These are phyloP conservation scores for Sungouiozyma ichnusensis DNA, from an alignment of 805 yeast species.

Conservation along the genomic window DNA sequence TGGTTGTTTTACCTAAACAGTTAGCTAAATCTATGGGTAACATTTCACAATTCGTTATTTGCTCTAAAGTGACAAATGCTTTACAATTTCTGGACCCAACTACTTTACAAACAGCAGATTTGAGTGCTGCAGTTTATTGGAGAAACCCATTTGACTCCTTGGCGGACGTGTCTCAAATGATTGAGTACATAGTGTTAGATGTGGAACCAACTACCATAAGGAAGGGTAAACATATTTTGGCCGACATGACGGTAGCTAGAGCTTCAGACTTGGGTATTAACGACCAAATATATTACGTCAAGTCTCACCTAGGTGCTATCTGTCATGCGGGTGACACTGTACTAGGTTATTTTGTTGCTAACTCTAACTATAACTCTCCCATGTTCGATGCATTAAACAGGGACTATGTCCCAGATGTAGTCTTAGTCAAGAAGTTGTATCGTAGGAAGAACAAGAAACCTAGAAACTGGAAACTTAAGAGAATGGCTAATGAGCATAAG, in stretches of 20 bases:
- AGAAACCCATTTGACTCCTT: constrained; percentile 70
- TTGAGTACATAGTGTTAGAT: constrained; percentile 84
- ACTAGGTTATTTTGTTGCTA: constrained; percentile 78
- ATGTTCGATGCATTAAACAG: constrained; percentile 62
- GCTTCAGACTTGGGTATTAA: constrained; percentile 80
- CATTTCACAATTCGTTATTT: constrained; percentile 69
- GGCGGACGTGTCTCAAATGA: constrained; percentile 62
- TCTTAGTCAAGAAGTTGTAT: constrained; percentile 81
- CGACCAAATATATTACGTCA: constrained; percentile 69
- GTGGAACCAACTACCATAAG: constrained; percentile 84
- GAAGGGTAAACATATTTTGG: constrained; percentile 68
- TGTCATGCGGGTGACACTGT: constrained; percentile 95
- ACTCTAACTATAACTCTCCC: constrained; percentile 81
- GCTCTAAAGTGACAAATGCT: constrained; percentile 74
- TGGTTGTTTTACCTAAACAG: constrained; percentile 82
- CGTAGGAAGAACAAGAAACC: constrained; percentile 64
- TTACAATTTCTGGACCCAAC: constrained; percentile 81
- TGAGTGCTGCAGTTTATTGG: constrained; percentile 67
- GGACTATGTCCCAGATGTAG: constrained; percentile 69
- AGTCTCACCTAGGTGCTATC: constrained; percentile 89
- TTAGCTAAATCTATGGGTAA: constrained; percentile 77
- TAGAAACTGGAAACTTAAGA: constrained; percentile 85
- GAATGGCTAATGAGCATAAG: constrained; percentile 94
- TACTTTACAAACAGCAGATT: constrained; percentile 67
- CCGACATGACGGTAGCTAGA: constrained; percentile 88